Base-by-base conservation (phyloP, 1,284 basidiomycete species). In the Heliocybe sulcata region DNA sequence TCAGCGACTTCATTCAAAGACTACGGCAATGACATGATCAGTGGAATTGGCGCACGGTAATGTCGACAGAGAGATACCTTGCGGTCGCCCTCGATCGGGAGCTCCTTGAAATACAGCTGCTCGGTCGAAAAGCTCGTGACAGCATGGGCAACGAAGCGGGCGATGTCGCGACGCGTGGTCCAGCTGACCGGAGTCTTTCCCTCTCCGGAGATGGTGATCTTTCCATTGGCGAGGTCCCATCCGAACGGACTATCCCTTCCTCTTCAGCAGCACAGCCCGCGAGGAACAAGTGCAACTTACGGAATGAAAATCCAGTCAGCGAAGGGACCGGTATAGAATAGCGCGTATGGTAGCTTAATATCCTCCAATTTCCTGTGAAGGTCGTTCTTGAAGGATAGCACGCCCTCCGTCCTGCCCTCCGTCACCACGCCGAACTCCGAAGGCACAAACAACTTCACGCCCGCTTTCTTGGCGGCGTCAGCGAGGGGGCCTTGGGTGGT, bases 21-120 rank as follows among this genome's bases (percentile, higher is more conserved):
- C 62, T 62, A 29, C 1, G n/a, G 20, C 0, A 20, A 33, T 31
- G 27, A n/a, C 45, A 2, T 38, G 19, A 16, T 45, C 49, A 11
- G n/a, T 11, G 19, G 29, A 29, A n/a, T 9, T 2, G 25, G 8
- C 2, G 27, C 22, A 4, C 16, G 4, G 23, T 6, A 4, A 35
- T 26, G 20, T n/a, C 14, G 33, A 2, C 11, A 23, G 35, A 27
- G 16, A 14, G 57, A 16, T 55, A 62, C 61, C 19, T 31, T 62
- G 12, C 68, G 70, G 51, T 72, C 67, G 12, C 73, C 73, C 57
- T 77, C 64, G 20, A 76, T 64, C 31, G 68, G 68, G 60, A 76
- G 65, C 2, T 60, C 64, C 3, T 57, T 58, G 55, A 67, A 56
- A 9, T 68, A 61, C 22, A 75, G 60, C 23, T 67, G 61, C 19